Base-by-base conservation (phyloP, 2,329 filamentous ascomycete species). In the Botryosphaeria dothidea region DNA sequence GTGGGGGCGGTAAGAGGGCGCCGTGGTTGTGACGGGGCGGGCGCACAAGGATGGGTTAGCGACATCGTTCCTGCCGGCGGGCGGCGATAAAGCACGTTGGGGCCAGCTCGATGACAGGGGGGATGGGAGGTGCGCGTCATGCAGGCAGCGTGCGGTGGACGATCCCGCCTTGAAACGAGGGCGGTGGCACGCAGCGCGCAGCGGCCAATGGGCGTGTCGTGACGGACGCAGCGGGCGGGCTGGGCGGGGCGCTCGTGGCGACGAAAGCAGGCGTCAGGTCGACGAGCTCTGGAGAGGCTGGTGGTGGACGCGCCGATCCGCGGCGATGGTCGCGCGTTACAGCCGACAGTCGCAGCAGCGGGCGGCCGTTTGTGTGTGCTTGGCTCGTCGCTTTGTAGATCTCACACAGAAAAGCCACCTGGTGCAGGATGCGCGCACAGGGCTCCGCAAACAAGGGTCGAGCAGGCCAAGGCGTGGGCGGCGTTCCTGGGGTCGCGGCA, bases 121-220 rank as follows among this genome's bases (percentile, higher is more conserved):
- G 27, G 31, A n/a, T 11, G 13, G 25, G 21, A 36, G 54, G 31
- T 25, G 56, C 41, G 56, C 56, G 56, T 60, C 56, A 60, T 46
- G 54, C 54, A 57, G 54, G 36, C 56, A 46, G 56, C 56, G 56
- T 36, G 51, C 56, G 38, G 56, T 60, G 56, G 56, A 21, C 41
- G 56, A 60, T 60, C 56, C 56, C 56, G 56, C 41, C 56, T 60
- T 60, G 56, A 60, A 60, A 60, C 56, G 56, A 60, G 56, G 56
- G 56, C 56, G 41, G 56, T 46, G 56, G 56, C 56, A 60, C 56
- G 56, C 56, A 45, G 56, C 56, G 19, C 56, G 17, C 17, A n/a
- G 8, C 9, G 56, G 56, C 56, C 56, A 60, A 60, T 60, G 56
- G 56, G 25, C 17, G 38, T 9, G 36, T 36, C 43, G 23, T 29